Percentiles rank a stretch among this genome's conserved stretches.
Evolutionary conservation across 1,284 basidiomycete genomes (phyloP).

Genomic region (Ustilago cynodontis): DNA sequence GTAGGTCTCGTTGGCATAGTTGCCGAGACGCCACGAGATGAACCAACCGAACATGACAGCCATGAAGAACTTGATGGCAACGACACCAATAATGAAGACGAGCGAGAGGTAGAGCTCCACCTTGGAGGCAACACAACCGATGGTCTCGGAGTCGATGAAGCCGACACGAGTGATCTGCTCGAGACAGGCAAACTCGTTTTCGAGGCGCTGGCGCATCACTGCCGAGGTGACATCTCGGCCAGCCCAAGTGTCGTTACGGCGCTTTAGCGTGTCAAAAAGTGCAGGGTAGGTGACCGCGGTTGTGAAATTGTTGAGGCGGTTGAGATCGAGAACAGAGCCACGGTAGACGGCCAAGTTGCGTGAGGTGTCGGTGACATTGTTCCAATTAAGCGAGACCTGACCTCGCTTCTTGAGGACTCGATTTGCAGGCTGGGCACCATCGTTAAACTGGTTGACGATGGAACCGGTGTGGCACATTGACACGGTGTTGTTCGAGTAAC

Average conservation of each 20-base stretch:
- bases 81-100: constrained; percentile 96
- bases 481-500: constrained; percentile 40
- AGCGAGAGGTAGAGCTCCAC: constrained; percentile 95
- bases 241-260: constrained; percentile 79
- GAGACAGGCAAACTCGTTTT: constrained; percentile 81
- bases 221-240: constrained; percentile 87
- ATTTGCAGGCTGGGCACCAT: constrained; percentile 35
- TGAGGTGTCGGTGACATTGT: constrained; percentile 78
- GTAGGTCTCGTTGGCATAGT: constrained; percentile 92
- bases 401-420: constrained; percentile 74
- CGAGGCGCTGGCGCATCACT: constrained; percentile 78
- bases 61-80: constrained; percentile 94
- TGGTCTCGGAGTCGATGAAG: constrained; percentile 91
- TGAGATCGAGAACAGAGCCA: constrained; percentile 88
- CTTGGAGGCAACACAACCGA: constrained; percentile 94
- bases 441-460: constrained; percentile 47
- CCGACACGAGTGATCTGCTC: constrained; percentile 88
- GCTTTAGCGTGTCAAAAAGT: constrained; percentile 83
- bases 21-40: constrained; percentile 91
- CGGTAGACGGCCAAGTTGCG: constrained; percentile 92
- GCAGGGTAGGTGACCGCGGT: constrained; percentile 80
- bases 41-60: constrained; percentile 98
- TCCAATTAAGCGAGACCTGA: constrained; percentile 93
- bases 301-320: constrained; percentile 86
- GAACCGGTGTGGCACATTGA: constrained; percentile 55